Conservation (phyloP, 306 rosid species). For the Prunus davidiana region DNA sequence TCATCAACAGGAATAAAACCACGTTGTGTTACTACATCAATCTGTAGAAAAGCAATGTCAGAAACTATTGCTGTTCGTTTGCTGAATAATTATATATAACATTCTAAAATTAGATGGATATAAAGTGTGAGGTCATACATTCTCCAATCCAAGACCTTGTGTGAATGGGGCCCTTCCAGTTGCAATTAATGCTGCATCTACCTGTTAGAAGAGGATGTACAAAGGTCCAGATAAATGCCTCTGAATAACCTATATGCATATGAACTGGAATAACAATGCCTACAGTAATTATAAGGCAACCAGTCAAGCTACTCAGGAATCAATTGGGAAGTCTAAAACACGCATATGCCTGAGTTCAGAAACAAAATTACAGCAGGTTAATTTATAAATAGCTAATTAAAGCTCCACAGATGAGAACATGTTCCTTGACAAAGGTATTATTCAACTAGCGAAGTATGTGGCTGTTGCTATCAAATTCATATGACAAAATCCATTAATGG, state of each 20-base stretch:
- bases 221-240: conserved; percentile 15
- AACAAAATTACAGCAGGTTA: background rate
- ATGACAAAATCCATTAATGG: background rate
- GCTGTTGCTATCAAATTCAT: background rate
- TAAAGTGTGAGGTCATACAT: conserved; percentile 47
- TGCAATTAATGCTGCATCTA: conserved; percentile 94
- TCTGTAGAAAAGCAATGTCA: conserved; percentile 44
- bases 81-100: background rate
- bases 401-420: background rate
- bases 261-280: conserved; percentile 4
- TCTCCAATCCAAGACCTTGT: conserved; percentile 90
- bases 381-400: background rate
- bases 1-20: conserved; percentile 95
- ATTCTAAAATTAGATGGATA: conserved; percentile 3
- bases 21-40: conserved; percentile 76
- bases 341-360: background rate
- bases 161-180: conserved; percentile 99
- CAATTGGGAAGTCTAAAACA: background rate
- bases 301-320: background rate
- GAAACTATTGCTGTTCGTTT: conserved; percentile 8
- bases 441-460: background rate
- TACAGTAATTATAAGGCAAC: background rate
- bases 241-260: conserved; percentile 7
- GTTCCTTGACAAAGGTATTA: background rate
- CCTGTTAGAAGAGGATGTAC: conserved; percentile 48